Evolutionary conservation across 2,329 filamentous ascomycete species (phyloP), one percentile per base, ranked within the genome.

Genomic region (Camptophora hylomeconis): DNA sequence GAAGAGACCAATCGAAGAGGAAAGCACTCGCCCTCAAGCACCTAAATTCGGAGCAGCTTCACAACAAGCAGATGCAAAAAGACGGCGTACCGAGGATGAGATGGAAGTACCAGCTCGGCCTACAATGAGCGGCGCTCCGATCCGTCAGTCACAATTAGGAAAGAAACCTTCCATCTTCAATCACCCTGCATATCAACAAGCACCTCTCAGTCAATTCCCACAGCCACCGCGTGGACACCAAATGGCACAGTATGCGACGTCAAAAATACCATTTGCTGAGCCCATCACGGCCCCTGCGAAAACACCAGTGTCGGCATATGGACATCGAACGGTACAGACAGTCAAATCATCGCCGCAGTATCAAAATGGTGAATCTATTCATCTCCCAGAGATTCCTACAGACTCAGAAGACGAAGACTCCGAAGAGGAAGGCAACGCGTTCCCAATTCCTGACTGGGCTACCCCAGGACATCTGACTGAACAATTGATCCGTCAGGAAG

Each of bases 361-460:
- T 57, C 80, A 78, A 37, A 87, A 83, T 44, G 83, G 86, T 36
- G 89, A 98, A 35, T 72, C 70, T 28, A 94, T 98, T 46, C 79
- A 89, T 42, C 71, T 98, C 3, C 87, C 89, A 0, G 89, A 98
- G 44, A 95, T 98, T 44, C 75, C 84, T 39, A 95, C 89, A 2
- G 92, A 98, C 50, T 84, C 83, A 17, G 86, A 93, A 46, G 82
- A 92, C 35, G 80, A 87, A 26, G 80, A 87, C 36, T 71, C 67
- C 2, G 63, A 69, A 23, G 69, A 72, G 9, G 59, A 60, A 18
- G 67, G 66, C 18, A 38, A 38, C 20, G 62, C 63, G 26, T 74
- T 81, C 46, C 61, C 58, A 30, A 70, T 82, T 10, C 80, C 83
- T 2, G 71, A 73, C 5, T 98, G 89, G 89, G 84, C 83, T 4